phyloP scores from a whole-genome alignment of 2,329 filamentous ascomycete genomes.

The Ophiocordyceps camponoti-floridani region DNA sequence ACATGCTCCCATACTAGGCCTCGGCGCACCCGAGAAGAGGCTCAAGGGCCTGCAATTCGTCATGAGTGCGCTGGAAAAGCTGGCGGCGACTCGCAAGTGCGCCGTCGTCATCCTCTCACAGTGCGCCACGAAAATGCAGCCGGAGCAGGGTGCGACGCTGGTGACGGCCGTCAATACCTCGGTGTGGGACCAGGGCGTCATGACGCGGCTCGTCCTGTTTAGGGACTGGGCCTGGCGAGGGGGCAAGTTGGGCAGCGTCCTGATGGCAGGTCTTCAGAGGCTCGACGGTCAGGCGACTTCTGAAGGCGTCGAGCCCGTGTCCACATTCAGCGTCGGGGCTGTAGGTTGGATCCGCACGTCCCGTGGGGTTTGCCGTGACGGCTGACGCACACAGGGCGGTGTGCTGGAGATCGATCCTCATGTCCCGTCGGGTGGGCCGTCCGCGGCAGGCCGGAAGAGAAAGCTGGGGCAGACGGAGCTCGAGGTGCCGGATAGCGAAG shows the following conservation, averaged over 20 bases:
- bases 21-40: slow-evolving; percentile 21
- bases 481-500: slow-evolving; percentile 43
- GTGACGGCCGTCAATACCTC: slow-evolving; percentile 56
- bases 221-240: slow-evolving; percentile 49
- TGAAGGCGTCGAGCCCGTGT: slow-evolving; percentile 22
- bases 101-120: slow-evolving; percentile 64
- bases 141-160: slow-evolving; percentile 47
- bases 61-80: slow-evolving; percentile 52
- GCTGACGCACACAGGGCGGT: slow-evolving; percentile 18
- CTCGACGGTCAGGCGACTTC: slow-evolving; percentile 31
- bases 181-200: slow-evolving; percentile 66
- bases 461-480: slow-evolving; percentile 42
- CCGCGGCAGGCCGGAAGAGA: slow-evolving; percentile 35
- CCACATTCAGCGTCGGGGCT: slow-evolving; percentile 29
- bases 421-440: slow-evolving; percentile 15
- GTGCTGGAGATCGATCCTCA: slow-evolving; percentile 23
- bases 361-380: no score
- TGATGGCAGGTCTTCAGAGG: slow-evolving; percentile 49
- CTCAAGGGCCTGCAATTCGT: slow-evolving; percentile 41
- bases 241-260: slow-evolving; percentile 26
- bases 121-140: slow-evolving; percentile 64
- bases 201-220: slow-evolving; percentile 59
- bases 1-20: slow-evolving; percentile 10
- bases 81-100: slow-evolving; percentile 55
- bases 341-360: slow-evolving; percentile 14